Conservation (phyloP, 768 basidiomycete genomes). For the Podaxis rugospora region DNA sequence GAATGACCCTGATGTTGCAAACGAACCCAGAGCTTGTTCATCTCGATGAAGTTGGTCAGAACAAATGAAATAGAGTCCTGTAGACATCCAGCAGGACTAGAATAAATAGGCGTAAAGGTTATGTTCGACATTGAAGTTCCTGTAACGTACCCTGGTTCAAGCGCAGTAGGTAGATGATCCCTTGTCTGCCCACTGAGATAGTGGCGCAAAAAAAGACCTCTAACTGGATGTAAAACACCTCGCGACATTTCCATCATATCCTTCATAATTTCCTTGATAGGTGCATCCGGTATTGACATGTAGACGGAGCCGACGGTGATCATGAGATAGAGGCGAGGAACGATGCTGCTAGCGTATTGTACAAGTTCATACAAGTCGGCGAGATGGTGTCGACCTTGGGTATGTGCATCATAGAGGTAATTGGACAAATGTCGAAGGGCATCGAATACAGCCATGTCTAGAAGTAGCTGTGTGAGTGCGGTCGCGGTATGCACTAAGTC, state of each 20-base stretch:
- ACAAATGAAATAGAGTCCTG: slow-evolving; percentile 96
- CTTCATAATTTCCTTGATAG: slow-evolving; percentile 99
- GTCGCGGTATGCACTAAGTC: neutral
- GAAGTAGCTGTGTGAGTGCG: neutral
- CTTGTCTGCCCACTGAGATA: slow-evolving; percentile 97
- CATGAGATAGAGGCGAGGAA: slow-evolving; percentile 95
- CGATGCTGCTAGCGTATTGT: slow-evolving; percentile 98
- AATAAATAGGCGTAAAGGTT: neutral
- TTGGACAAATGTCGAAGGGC: slow-evolving; percentile 92
- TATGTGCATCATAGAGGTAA: slow-evolving; percentile 96
- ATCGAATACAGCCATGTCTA: slow-evolving; percentile 99
- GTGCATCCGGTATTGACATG: slow-evolving; percentile 97
- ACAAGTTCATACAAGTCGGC: slow-evolving; percentile 99
- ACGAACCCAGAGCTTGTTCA: slow-evolving; percentile 99
- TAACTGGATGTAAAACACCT: slow-evolving; percentile 94
- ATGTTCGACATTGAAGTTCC: neutral
- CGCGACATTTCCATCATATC: slow-evolving; percentile 99
- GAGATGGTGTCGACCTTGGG: slow-evolving; percentile 86
- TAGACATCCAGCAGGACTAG: slow-evolving; percentile 80
- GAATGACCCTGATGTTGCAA: slow-evolving; percentile 98
- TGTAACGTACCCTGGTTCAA: slow-evolving; percentile 66
- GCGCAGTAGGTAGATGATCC: slow-evolving; percentile 89
- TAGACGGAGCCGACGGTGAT: slow-evolving; percentile 99
- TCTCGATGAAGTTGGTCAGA: slow-evolving; percentile 97
- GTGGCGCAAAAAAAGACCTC: slow-evolving; percentile 92